Percentiles rank a stretch among this genome's conserved stretches.
phyloP scores from a whole-genome alignment of 2,329 filamentous ascomycete species.

The Chaetomiaceae sp. region DNA sequence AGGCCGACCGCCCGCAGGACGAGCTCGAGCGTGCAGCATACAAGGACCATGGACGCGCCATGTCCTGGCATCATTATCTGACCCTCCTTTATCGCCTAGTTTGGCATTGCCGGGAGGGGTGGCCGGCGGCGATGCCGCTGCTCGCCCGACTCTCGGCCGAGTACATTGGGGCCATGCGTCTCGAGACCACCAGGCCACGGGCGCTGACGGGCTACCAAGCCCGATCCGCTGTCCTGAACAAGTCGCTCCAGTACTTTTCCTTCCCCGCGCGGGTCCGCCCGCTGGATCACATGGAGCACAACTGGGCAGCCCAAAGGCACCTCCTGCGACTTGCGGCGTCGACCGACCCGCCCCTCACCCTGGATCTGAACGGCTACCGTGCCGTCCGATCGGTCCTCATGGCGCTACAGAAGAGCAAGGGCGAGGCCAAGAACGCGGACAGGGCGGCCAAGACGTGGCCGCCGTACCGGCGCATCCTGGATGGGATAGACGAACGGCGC shows the following conservation, averaged over 20 bases:
- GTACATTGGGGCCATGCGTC: constrained; percentile 25
- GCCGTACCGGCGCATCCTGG: constrained; percentile 52
- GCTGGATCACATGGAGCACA: constrained; percentile 38
- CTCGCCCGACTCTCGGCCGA: constrained; percentile 27
- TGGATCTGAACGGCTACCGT: constrained; percentile 48
- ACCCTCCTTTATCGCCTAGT: constrained; percentile 27
- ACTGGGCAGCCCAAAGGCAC: constrained; percentile 54
- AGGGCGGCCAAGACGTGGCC: constrained; percentile 54
- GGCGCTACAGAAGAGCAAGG: constrained; percentile 47
- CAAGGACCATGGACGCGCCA: constrained; percentile 6
- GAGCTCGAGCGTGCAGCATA: constrained; percentile 6
- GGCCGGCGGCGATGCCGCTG: constrained; percentile 29
- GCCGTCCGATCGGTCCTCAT: constrained; percentile 51
- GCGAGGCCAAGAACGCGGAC: constrained; percentile 44
- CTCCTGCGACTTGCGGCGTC: constrained; percentile 49
- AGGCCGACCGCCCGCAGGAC: constrained; percentile 14
- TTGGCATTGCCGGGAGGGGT: constrained; percentile 28
- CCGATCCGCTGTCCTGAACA: constrained; percentile 38
- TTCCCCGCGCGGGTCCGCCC: constrained; percentile 31
- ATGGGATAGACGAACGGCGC: constrained; percentile 55
- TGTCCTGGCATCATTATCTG: constrained; percentile 24
- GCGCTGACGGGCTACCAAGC: constrained; percentile 25
- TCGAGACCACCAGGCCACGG: background rate
- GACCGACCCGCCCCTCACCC: constrained; percentile 45
- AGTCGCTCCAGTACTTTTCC: constrained; percentile 35